Conservation (phyloP, 768 basidiomycete genomes). For the Panaeolus papilionaceus region DNA sequence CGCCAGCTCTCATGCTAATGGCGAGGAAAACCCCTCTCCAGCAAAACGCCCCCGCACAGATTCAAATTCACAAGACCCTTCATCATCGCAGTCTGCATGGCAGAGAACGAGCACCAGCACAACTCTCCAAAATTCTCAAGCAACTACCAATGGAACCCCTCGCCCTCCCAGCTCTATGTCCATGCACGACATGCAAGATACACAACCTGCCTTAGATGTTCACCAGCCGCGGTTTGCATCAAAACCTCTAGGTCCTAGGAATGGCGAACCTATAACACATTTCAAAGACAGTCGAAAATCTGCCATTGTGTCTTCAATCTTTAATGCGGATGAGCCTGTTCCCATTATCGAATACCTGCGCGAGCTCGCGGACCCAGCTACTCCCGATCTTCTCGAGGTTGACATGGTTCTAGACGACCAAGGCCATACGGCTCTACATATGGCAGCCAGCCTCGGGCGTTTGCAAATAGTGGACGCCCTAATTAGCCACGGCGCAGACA, state of each 20-base stretch:
- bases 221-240: slow-evolving; percentile 69
- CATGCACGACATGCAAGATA: slow-evolving; percentile 42
- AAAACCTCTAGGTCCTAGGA: slow-evolving; percentile 60
- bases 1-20: slow-evolving; percentile 52
- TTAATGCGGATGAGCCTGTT: slow-evolving; percentile 70
- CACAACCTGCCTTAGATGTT: slow-evolving; percentile 46
- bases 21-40: slow-evolving; percentile 71
- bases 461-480: slow-evolving; percentile 72
- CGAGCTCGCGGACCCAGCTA: slow-evolving; percentile 57
- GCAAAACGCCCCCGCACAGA: slow-evolving; percentile 76
- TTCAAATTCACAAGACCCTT: slow-evolving; percentile 34
- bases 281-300: slow-evolving; percentile 62
- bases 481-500: slow-evolving; percentile 80
- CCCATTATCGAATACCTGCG: slow-evolving; percentile 69
- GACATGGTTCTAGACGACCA: slow-evolving; percentile 93
- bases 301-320: slow-evolving; percentile 70
- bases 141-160: slow-evolving; percentile 50
- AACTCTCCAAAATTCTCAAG: slow-evolving; percentile 35
- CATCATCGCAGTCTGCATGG: slow-evolving; percentile 38
- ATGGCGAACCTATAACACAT: slow-evolving; percentile 58
- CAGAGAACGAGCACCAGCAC: slow-evolving; percentile 36
- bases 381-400: slow-evolving; percentile 55
- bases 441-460: slow-evolving; percentile 87
- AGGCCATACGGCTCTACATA: slow-evolving; percentile 92
- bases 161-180: slow-evolving; percentile 52